Evolutionary conservation across 371 early-diverging fungal genomes (phyloP).

Genomic region (Gilbertella persicaria): DNA sequence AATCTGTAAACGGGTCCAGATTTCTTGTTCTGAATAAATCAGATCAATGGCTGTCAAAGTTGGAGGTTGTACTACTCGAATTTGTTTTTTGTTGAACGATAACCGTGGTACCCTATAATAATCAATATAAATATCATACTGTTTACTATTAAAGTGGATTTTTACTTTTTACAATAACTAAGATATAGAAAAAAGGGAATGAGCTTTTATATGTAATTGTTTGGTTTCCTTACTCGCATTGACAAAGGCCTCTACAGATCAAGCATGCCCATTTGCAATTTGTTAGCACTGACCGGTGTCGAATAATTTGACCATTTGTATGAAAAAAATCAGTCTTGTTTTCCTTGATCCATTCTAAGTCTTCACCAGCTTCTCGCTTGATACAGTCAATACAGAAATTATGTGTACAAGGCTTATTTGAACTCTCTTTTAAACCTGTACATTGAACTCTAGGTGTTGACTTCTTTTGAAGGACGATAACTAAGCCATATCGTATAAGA

Average conservation of each 20-base stretch:
- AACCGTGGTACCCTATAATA: background rate
- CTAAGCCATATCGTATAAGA: background rate
- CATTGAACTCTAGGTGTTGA: conserved; percentile 9
- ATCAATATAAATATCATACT: background rate
- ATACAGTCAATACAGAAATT: conserved; percentile 17
- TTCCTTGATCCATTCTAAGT: conserved; percentile 3
- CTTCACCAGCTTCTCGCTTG: background rate
- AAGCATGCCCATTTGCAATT: conserved; percentile 21
- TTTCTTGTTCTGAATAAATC: conserved; percentile 35
- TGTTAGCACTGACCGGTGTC: conserved; percentile 5
- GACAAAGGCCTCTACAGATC: conserved; percentile 21
- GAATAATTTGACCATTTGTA: conserved; percentile 4
- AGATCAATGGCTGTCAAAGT: conserved; percentile 22
- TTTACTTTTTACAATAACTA: background rate
- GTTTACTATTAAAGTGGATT: background rate
- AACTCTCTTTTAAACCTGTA: conserved; percentile 5
- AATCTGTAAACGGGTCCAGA: conserved; percentile 48
- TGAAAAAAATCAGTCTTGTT: background rate
- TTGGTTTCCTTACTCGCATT: conserved; percentile 25
- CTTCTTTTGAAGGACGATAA: background rate
- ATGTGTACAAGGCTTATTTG: background rate
- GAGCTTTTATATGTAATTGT: too few species aligned
- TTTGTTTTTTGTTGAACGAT: background rate
- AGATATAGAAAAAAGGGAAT: background rate
- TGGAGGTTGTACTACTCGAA: conserved; percentile 21